These are phyloP conservation scores for Russula sp. DNA, from an alignment of 768 basidiomycete species.

Conservation along the genomic window DNA sequence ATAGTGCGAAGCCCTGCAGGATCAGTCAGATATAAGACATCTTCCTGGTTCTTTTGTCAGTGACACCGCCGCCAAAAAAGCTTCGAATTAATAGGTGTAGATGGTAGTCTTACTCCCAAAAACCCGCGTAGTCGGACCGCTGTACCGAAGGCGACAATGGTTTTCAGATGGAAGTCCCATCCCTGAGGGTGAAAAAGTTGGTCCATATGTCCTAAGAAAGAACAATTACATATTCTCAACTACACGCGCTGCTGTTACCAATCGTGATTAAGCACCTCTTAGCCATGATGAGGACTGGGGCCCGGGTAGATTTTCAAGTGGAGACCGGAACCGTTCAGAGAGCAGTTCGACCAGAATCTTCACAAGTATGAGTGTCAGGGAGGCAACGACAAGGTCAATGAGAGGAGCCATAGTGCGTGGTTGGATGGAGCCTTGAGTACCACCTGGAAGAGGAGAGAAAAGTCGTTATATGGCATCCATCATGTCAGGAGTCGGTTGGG, in stretches of 20 bases:
- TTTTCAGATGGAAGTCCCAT: conserved; percentile 27
- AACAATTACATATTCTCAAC: neutral
- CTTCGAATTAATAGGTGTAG: neutral
- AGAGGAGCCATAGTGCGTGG: conserved; percentile 10
- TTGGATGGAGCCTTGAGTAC: neutral
- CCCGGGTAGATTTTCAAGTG: conserved; percentile 22
- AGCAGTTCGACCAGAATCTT: conserved; percentile 18
- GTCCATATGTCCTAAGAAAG: conserved; percentile 17
- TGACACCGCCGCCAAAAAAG: too few relatives aligned
- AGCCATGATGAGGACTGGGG: conserved; percentile 25
- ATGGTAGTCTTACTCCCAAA: conserved; percentile 17
- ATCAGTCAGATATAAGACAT: conserved; percentile 26
- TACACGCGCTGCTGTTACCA: too few relatives aligned
- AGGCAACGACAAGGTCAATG: conserved; percentile 12
- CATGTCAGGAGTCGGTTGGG: neutral
- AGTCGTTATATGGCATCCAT: neutral
- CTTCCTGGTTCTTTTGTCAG: conserved; percentile 20
- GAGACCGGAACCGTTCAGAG: conserved; percentile 10
- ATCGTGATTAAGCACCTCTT: conserved; percentile 11
- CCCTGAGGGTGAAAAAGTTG: conserved; percentile 27
- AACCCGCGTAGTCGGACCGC: conserved; percentile 25
- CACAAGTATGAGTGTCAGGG: conserved; percentile 13
- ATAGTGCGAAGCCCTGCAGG: conserved; percentile 21
- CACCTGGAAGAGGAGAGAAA: neutral
- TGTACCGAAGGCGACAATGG: conserved; percentile 16